A percentile compares a stretch with the other conserved stretches of the same genome.
phyloP scores from a whole-genome alignment of 108 stramenopile species.

The Aurantiochytrium sp. region DNA sequence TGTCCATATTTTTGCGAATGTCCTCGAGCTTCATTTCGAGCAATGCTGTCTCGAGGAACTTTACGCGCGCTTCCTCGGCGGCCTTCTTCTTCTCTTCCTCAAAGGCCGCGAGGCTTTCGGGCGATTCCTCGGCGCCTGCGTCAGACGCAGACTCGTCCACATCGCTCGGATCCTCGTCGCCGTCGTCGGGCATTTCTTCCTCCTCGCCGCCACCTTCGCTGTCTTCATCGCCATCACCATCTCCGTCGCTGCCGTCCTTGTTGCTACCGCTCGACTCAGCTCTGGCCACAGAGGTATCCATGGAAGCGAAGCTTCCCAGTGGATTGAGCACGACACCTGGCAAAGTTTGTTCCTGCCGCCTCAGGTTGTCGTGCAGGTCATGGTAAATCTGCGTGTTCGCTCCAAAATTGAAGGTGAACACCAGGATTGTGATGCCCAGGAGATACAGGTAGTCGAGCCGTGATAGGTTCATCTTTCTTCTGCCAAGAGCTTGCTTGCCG shows the following conservation, averaged over 20 bases:
- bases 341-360: neutral
- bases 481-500: too few relatives aligned
- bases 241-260: neutral
- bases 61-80: neutral
- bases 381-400: conserved; percentile 1
- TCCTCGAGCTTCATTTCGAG: conserved; percentile 1
- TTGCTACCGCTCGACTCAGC: neutral
- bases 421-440: neutral
- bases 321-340: neutral
- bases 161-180: neutral
- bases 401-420: neutral
- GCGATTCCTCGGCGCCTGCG: neutral
- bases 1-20: neutral
- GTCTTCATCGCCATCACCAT: neutral
- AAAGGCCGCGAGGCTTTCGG: neutral
- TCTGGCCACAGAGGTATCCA: neutral
- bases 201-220: neutral
- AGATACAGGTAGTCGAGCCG: neutral
- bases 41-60: neutral
- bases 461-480: neutral
- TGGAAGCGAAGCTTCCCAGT: neutral
- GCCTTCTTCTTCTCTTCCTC: neutral
- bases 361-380: neutral
- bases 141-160: too few relatives aligned
- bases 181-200: neutral